phyloP scores from a whole-genome alignment of 139 green algal species.

The Gonium pectorale region DNA sequence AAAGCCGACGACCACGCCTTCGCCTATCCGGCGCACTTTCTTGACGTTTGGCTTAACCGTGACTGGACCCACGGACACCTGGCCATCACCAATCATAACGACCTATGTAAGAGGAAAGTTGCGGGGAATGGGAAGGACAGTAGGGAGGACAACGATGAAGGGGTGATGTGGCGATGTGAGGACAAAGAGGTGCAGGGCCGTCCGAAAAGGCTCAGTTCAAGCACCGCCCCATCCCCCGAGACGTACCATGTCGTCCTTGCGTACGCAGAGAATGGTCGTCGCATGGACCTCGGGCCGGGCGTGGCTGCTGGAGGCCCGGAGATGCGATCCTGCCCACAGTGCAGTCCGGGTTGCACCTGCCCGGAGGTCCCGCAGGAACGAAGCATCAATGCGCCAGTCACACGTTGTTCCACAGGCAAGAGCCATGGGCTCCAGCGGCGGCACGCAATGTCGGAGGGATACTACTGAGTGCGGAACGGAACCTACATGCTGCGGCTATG shows the following conservation, averaged over 20 bases:
- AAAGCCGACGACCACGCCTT: conserved; percentile 60
- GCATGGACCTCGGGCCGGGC: conserved; percentile 46
- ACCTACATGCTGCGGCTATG: conserved; percentile 17
- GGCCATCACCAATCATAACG: conserved; percentile 61
- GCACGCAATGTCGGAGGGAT: too few relatives aligned
- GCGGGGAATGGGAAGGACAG: too few relatives aligned
- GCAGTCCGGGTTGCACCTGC: conserved; percentile 1
- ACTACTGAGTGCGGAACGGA: too few relatives aligned
- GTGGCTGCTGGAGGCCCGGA: conserved; percentile 1
- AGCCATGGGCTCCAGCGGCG: too few relatives aligned
- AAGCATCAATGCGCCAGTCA: too few relatives aligned
- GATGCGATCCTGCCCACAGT: conserved; percentile 16
- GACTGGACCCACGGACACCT: conserved; percentile 57
- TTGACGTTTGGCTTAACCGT: conserved; percentile 62
- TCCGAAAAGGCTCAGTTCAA: too few relatives aligned
- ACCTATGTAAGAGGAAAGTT: conserved; percentile 29
- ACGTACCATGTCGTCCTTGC: conserved; percentile 49
- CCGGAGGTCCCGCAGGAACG: background rate
- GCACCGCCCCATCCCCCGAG: too few relatives aligned
- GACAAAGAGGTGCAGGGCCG: too few relatives aligned
- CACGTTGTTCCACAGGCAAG: too few relatives aligned
- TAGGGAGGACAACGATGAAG: too few relatives aligned
- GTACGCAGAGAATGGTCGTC: conserved; percentile 61
- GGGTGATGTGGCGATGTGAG: too few relatives aligned
- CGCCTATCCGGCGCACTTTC: conserved; percentile 61